Conservation (phyloP, 1,139 yeast genomes). For the Zygoascus hellenicus region DNA sequence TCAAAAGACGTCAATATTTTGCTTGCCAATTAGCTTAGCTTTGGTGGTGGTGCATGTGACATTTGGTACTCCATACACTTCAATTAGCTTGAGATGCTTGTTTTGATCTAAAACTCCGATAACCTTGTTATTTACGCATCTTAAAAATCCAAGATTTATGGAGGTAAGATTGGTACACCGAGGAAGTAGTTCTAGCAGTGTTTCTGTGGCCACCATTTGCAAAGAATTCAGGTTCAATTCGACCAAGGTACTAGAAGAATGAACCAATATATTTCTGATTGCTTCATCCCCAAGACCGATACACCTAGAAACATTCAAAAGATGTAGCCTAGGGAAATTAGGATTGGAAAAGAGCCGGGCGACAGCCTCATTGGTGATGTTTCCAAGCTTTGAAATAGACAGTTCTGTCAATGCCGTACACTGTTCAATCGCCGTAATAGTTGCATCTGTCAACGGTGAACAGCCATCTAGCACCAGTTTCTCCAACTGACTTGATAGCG, state of each 20-base stretch:
- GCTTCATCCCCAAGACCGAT: conserved; percentile 57
- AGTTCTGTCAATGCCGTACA: conserved; percentile 50
- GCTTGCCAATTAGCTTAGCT: conserved; percentile 51
- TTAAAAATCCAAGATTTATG: conserved; percentile 70
- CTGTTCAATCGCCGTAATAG: conserved; percentile 55
- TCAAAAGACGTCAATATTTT: conserved; percentile 2
- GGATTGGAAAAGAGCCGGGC: conserved; percentile 46
- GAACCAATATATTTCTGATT: conserved; percentile 52
- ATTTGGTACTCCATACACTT: conserved; percentile 72
- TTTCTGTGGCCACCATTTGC: conserved; percentile 47
- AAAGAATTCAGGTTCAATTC: conserved; percentile 69
- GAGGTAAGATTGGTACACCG: conserved; percentile 55
- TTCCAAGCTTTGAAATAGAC: conserved; percentile 51
- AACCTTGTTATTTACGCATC: conserved; percentile 62
- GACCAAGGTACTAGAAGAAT: conserved; percentile 61
- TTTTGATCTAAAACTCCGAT: conserved; percentile 52
- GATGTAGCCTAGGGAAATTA: conserved; percentile 47
- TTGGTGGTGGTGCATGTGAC: conserved; percentile 47
- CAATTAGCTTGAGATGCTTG: conserved; percentile 56
- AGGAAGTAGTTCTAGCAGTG: conserved; percentile 43
- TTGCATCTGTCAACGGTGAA: conserved; percentile 58
- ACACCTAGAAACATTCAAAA: conserved; percentile 63
- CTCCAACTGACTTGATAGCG: conserved; percentile 56
- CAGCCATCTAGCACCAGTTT: conserved; percentile 67
- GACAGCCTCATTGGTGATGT: conserved; percentile 62